Evolutionary conservation across 2,329 filamentous ascomycete species (phyloP).

Genomic region (Ascosphaera aggregata): DNA sequence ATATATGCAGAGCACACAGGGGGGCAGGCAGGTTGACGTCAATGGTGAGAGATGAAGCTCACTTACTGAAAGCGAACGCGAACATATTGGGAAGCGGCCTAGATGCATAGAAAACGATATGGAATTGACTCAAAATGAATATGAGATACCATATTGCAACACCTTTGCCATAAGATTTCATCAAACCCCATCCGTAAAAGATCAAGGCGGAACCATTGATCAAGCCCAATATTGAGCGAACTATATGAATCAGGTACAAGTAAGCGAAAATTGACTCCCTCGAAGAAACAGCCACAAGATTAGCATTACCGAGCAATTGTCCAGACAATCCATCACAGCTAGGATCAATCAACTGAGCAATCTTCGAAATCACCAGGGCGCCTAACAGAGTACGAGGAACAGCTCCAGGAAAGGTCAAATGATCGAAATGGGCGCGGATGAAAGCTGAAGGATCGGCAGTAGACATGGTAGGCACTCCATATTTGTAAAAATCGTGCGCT

Average conservation of each 20-base stretch:
- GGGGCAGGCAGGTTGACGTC: too few relatives aligned
- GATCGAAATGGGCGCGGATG: slow-evolving; percentile 45
- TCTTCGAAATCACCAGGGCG: slow-evolving; percentile 46
- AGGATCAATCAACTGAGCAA: slow-evolving; percentile 25
- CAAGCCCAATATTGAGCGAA: slow-evolving; percentile 53
- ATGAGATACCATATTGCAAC: slow-evolving; percentile 58
- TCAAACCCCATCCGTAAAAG: slow-evolving; percentile 39
- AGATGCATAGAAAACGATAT: slow-evolving; percentile 79
- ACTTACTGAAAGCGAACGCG: slow-evolving; percentile 63
- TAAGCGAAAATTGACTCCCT: not conserved
- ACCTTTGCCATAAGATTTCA: slow-evolving; percentile 40
- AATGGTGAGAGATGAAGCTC: not conserved
- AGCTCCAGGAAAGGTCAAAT: slow-evolving; percentile 71
- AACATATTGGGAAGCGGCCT: slow-evolving; percentile 92
- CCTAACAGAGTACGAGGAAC: slow-evolving; percentile 85
- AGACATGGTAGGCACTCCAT: slow-evolving; percentile 41
- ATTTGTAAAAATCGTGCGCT: slow-evolving; percentile 64
- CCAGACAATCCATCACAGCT: slow-evolving; percentile 1
- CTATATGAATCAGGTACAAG: slow-evolving; percentile 15
- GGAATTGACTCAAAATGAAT: slow-evolving; percentile 68
- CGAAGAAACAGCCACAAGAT: not conserved
- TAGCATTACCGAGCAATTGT: slow-evolving; percentile 29
- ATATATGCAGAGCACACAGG: not conserved
- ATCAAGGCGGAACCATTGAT: slow-evolving; percentile 49
- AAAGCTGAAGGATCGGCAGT: slow-evolving; percentile 29